phyloP scores from a whole-genome alignment of 140 eudicot genomes.

The Bidens hawaiensis region DNA sequence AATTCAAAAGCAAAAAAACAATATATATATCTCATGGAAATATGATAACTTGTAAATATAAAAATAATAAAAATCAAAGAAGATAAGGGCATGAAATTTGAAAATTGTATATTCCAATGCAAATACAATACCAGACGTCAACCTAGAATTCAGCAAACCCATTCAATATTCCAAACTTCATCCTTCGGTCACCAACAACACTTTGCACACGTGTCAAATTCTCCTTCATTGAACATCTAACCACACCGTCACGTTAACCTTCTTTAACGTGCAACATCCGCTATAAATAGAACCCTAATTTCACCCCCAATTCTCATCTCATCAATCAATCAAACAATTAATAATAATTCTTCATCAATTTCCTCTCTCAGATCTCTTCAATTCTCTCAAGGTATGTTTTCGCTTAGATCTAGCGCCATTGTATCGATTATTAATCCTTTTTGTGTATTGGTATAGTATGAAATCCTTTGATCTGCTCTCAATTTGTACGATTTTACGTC shows the following conservation, averaged over 20 bases:
- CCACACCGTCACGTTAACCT: slow-evolving; percentile 7
- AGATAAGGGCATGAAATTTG: neutral
- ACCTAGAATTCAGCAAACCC: neutral
- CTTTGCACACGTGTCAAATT: slow-evolving; percentile 14
- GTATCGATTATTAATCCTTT: neutral
- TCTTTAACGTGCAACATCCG: slow-evolving; percentile 8
- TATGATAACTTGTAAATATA: too few relatives aligned
- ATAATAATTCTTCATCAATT: neutral
- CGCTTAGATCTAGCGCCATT: too few relatives aligned
- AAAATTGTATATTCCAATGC: neutral
- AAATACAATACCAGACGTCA: neutral
- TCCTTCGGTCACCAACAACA: neutral
- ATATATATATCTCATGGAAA: too few relatives aligned
- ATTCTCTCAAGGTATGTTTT: slow-evolving; percentile 18
- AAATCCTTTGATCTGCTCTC: neutral
- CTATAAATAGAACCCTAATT: slow-evolving; percentile 19
- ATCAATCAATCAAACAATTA: too few relatives aligned
- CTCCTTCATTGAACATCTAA: neutral
- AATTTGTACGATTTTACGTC: neutral
- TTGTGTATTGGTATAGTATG: neutral
- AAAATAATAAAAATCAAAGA: neutral
- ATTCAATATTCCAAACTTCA: neutral
- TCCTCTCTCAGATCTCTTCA: neutral
- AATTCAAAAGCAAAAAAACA: too few relatives aligned
- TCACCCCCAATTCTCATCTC: neutral